Percentiles rank a stretch among this genome's conserved stretches.
phyloP scores from a whole-genome alignment of 352 stramenopile species.

The Peronospora belbahrii region DNA sequence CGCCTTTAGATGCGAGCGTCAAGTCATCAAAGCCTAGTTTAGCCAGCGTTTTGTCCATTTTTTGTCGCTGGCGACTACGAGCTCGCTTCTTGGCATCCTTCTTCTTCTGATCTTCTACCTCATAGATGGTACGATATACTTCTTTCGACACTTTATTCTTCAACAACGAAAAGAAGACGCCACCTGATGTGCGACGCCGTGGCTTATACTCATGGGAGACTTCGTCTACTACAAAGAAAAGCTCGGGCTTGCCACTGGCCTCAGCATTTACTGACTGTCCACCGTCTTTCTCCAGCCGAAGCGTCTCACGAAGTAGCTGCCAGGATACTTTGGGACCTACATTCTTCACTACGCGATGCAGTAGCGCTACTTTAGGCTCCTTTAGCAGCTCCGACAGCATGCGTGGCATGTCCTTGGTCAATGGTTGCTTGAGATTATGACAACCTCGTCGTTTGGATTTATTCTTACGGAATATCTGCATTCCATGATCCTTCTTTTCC shows the following conservation, averaged over 20 bases:
- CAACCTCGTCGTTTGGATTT: conserved; percentile 26
- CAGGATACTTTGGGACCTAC: conserved; percentile 54
- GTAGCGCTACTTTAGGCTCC: conserved; percentile 58
- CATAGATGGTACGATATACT: conserved; percentile 67
- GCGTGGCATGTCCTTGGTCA: conserved; percentile 49
- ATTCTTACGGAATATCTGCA: neutral
- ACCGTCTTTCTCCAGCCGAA: conserved; percentile 57
- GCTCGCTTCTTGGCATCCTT: conserved; percentile 62
- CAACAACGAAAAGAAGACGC: conserved; percentile 60
- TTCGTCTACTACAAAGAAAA: conserved; percentile 41
- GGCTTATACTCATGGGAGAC: conserved; percentile 34
- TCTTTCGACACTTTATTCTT: conserved; percentile 58
- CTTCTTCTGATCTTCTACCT: conserved; percentile 64
- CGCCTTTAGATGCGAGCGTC: conserved; percentile 17
- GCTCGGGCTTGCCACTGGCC: conserved; percentile 35
- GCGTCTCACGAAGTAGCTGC: conserved; percentile 53
- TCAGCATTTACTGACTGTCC: conserved; percentile 45
- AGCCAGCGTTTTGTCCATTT: conserved; percentile 55
- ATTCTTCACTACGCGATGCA: conserved; percentile 65
- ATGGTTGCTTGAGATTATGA: conserved; percentile 38
- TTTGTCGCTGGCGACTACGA: conserved; percentile 36
- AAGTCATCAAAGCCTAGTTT: conserved; percentile 51
- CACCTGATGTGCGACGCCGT: conserved; percentile 59
- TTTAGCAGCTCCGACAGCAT: conserved; percentile 43
- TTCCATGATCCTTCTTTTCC: conserved; percentile 4